phyloP scores from a whole-genome alignment of 2,329 filamentous ascomycete genomes.

The Penicillium sp. region DNA sequence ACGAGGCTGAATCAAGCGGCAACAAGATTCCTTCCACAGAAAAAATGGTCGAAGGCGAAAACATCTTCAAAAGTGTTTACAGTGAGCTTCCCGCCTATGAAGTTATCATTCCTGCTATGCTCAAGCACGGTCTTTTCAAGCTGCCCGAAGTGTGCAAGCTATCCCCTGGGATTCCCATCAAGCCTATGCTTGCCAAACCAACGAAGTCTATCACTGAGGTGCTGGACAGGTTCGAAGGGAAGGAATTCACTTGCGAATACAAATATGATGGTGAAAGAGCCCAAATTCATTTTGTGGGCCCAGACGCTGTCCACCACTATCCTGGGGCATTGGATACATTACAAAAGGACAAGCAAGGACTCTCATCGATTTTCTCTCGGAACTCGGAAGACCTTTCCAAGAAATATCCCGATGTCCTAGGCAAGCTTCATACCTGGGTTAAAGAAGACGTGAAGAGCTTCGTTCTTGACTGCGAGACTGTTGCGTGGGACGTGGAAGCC shows the following conservation, averaged over 20 bases:
- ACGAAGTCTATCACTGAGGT: slow-evolving; percentile 98
- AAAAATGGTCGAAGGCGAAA: slow-evolving; percentile 77
- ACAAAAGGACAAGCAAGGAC: slow-evolving; percentile 64
- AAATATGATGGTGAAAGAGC: slow-evolving; percentile 98
- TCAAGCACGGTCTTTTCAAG: slow-evolving; percentile 79
- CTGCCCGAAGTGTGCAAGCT: slow-evolving; percentile 83
- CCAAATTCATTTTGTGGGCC: slow-evolving; percentile 96
- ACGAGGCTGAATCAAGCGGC: slow-evolving; percentile 70
- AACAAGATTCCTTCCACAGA: slow-evolving; percentile 66
- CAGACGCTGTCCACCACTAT: slow-evolving; percentile 68
- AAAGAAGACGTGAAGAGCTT: slow-evolving; percentile 88
- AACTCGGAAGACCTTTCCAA: slow-evolving; percentile 97
- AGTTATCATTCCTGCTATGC: slow-evolving; percentile 84
- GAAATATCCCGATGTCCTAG: slow-evolving; percentile 94
- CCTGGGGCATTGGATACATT: slow-evolving; percentile 59
- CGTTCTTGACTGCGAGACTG: slow-evolving; percentile 96
- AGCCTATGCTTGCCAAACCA: slow-evolving; percentile 97
- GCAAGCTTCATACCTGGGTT: slow-evolving; percentile 83
- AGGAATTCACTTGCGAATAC: slow-evolving; percentile 96
- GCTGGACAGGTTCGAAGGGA: slow-evolving; percentile 89
- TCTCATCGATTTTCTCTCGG: slow-evolving; percentile 91
- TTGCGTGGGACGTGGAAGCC: slow-evolving; percentile 90
- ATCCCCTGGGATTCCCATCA: slow-evolving; percentile 87
- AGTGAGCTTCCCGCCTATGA: slow-evolving; percentile 95
- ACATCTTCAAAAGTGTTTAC: slow-evolving; percentile 83